A percentile compares a stretch with the other conserved stretches of the same genome.
Conservation (phyloP, 208 protist species). For the Angomonas desouzai region DNA sequence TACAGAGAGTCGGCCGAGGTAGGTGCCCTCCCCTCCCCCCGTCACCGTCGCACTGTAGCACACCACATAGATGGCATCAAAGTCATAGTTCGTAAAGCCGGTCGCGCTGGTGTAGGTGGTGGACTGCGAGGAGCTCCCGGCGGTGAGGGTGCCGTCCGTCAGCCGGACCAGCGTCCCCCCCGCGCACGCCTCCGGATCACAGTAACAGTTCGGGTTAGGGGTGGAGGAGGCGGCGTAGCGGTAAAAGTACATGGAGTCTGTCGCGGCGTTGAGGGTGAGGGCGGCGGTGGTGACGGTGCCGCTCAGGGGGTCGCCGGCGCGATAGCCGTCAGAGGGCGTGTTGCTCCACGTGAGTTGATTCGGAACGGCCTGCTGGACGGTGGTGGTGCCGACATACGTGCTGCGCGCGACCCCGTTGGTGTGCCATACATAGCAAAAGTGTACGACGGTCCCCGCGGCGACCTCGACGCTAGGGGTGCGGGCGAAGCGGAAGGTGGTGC, state of each 20-base stretch:
- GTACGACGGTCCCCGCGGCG: conserved; percentile 27
- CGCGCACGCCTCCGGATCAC: conserved; percentile 52
- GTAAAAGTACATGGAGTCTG: conserved; percentile 79
- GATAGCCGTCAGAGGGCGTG: conserved; percentile 24
- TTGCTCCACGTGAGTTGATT: conserved; percentile 26
- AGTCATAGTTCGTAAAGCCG: conserved; percentile 81
- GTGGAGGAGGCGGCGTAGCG: conserved; percentile 37
- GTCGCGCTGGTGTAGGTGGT: conserved; percentile 29
- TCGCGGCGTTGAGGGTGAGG: conserved; percentile 24
- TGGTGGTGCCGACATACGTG: conserved; percentile 52
- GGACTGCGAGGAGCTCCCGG: conserved; percentile 19
- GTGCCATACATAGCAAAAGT: conserved; percentile 78
- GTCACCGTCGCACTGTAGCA: conserved; percentile 58
- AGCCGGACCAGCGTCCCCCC: conserved; percentile 33
- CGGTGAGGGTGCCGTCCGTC: conserved; percentile 20
- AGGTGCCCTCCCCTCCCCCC: conserved; percentile 30
- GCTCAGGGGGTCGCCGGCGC: conserved; percentile 37
- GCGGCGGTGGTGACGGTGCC: conserved; percentile 44
- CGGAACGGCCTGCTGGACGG: conserved; percentile 36
- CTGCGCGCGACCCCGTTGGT: conserved; percentile 27
- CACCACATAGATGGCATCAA: conserved; percentile 60
- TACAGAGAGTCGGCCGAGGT: conserved; percentile 66
- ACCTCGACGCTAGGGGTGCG: conserved; percentile 31
- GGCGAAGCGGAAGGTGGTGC: conserved; percentile 33
- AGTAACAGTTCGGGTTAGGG: conserved; percentile 67